phyloP scores from a whole-genome alignment of 495 filamentous ascomycete species.

The Penicillium steckii region DNA sequence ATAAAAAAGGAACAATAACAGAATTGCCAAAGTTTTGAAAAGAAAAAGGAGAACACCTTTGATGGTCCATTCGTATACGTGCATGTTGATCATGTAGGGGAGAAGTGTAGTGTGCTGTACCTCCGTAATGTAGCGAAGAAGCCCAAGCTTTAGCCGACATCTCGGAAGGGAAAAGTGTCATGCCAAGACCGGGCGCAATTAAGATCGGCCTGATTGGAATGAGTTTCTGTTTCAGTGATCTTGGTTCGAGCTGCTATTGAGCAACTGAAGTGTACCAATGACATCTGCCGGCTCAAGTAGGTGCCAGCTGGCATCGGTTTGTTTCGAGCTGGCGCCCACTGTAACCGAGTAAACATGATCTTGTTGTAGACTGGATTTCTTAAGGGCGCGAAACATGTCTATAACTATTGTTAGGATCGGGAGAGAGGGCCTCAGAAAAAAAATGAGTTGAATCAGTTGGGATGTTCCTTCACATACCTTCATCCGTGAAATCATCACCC shows the following conservation, averaged over 20 bases:
- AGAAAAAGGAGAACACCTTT: background rate
- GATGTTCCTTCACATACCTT: slow-evolving; percentile 62
- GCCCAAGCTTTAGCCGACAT: background rate
- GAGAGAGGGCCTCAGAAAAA: background rate
- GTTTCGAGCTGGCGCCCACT: slow-evolving; percentile 82
- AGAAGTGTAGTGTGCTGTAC: background rate
- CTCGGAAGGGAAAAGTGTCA: background rate
- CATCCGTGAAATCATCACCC: slow-evolving; percentile 95
- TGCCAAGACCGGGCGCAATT: background rate
- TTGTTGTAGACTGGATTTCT: slow-evolving; percentile 52
- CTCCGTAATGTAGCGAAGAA: background rate
- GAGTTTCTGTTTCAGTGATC: slow-evolving; percentile 22
- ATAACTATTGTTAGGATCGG: slow-evolving; percentile 9
- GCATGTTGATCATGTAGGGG: background rate
- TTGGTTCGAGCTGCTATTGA: slow-evolving; percentile 49
- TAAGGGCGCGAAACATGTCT: slow-evolving; percentile 67
- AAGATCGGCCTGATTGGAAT: background rate
- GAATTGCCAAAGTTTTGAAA: background rate
- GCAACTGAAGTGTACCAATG: slow-evolving; percentile 70
- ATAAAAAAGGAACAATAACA: too few species aligned
- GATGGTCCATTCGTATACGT: slow-evolving; percentile 4
- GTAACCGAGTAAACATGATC: slow-evolving; percentile 81
- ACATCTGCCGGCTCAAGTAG: slow-evolving; percentile 85
- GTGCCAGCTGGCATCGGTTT: slow-evolving; percentile 84
- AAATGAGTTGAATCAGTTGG: background rate